phyloP scores from a whole-genome alignment of 768 basidiomycete species.

The Crepidotus variabilis region DNA sequence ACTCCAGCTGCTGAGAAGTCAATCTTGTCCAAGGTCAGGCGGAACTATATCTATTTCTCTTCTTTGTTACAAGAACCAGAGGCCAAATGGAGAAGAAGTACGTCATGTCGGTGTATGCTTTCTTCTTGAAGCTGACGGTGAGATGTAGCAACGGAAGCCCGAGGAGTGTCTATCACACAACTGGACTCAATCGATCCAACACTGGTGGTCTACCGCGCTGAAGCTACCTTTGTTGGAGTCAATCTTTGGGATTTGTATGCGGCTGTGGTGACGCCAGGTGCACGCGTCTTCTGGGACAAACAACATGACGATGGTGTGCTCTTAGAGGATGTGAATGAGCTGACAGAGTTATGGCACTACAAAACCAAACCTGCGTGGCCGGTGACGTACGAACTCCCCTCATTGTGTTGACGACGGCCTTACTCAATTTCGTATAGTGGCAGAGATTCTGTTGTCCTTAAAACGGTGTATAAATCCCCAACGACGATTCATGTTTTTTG shows the following conservation, averaged over 20 bases:
- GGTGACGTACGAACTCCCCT: slow-evolving; percentile 60
- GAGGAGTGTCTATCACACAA: slow-evolving; percentile 92
- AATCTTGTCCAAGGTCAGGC: slow-evolving; percentile 79
- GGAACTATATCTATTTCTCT: slow-evolving; percentile 98
- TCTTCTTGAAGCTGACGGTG: slow-evolving; percentile 7
- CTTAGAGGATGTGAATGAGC: slow-evolving; percentile 85
- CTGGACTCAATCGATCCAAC: slow-evolving; percentile 97
- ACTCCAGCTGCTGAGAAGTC: slow-evolving; percentile 71
- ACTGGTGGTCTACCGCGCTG: slow-evolving; percentile 91
- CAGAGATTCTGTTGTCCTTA: slow-evolving; percentile 85
- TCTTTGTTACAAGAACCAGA: slow-evolving; percentile 96
- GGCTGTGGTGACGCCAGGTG: slow-evolving; percentile 83
- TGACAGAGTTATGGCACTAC: slow-evolving; percentile 91
- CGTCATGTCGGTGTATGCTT: slow-evolving; percentile 20
- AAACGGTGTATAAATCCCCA: slow-evolving; percentile 96
- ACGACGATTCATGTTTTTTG: slow-evolving; percentile 93
- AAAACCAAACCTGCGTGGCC: slow-evolving; percentile 94
- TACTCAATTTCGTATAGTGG: slow-evolving; percentile 46
- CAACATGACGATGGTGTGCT: slow-evolving; percentile 82
- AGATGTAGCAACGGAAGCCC: slow-evolving; percentile 67
- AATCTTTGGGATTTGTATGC: slow-evolving; percentile 93
- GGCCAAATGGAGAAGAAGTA: slow-evolving; percentile 93
- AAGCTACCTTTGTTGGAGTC: slow-evolving; percentile 95
- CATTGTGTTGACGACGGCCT: background rate
- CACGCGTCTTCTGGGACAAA: slow-evolving; percentile 84